These are phyloP conservation scores for Afroboletus lepidellus DNA, from an alignment of 1,284 basidiomycete species.

Conservation along the genomic window DNA sequence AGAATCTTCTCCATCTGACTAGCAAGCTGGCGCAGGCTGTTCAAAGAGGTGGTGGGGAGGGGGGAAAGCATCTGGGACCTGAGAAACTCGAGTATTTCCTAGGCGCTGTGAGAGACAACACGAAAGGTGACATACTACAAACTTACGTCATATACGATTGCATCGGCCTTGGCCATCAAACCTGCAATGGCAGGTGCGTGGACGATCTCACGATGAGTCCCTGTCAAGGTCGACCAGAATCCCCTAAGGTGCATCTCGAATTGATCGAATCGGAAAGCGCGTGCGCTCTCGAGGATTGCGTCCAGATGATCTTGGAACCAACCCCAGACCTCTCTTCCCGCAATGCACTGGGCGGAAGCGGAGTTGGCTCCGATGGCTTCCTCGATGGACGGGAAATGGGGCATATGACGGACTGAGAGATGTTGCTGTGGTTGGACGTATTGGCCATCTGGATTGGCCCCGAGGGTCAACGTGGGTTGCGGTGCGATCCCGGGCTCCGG, in stretches of 20 bases:
- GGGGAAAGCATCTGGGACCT: slow-evolving; percentile 80
- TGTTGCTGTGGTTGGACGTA: slow-evolving; percentile 44
- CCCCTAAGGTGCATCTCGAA: slow-evolving; percentile 81
- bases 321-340: slow-evolving; percentile 79
- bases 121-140: not conserved
- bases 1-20: slow-evolving; percentile 90
- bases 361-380: slow-evolving; percentile 76
- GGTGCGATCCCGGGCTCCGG: slow-evolving; percentile 49
- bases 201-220: slow-evolving; percentile 77
- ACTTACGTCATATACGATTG: slow-evolving; percentile 83
- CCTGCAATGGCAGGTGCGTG: slow-evolving; percentile 85
- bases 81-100: slow-evolving; percentile 86
- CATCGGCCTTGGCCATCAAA: slow-evolving; percentile 84
- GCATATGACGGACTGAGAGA: slow-evolving; percentile 71
- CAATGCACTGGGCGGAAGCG: slow-evolving; percentile 68
- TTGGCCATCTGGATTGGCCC: slow-evolving; percentile 44
- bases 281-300: slow-evolving; percentile 70
- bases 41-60: slow-evolving; percentile 64
- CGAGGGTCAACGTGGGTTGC: slow-evolving; percentile 53
- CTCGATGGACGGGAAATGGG: slow-evolving; percentile 80
- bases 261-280: slow-evolving; percentile 79
- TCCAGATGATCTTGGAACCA: slow-evolving; percentile 88
- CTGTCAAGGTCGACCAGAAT: slow-evolving; percentile 75
- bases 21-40: slow-evolving; percentile 75
- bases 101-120: slow-evolving; percentile 12